A percentile compares a stretch with the other conserved stretches of the same genome.
Evolutionary conservation across 2,329 filamentous ascomycete species (phyloP).

Genomic region (Emergomyces pasteurianus): DNA sequence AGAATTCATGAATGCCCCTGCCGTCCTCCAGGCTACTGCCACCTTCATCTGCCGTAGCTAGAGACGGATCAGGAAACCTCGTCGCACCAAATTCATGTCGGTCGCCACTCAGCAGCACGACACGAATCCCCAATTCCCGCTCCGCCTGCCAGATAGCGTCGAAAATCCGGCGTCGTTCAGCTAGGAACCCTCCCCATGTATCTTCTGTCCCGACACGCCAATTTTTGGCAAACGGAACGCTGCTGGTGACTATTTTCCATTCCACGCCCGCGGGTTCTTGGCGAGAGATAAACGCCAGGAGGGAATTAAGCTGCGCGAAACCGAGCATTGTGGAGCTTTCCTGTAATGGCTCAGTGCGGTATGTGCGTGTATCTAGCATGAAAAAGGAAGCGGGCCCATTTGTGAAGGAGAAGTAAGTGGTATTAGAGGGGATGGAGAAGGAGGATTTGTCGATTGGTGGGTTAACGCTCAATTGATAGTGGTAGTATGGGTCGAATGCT

Average conservation of each 20-base stretch:
- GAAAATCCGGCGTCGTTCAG: constrained; percentile 65
- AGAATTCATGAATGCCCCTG: constrained; percentile 66
- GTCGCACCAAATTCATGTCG: constrained; percentile 96
- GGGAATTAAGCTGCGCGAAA: constrained; percentile 60
- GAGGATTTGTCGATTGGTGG: constrained; percentile 47
- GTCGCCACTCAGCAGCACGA: constrained; percentile 79
- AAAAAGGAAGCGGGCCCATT: constrained; percentile 92
- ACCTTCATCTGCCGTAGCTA: neutral
- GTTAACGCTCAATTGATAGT: constrained; percentile 78
- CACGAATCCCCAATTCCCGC: constrained; percentile 55
- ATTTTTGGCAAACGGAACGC: constrained; percentile 94
- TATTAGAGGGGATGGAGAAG: constrained; percentile 45
- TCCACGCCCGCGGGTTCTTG: constrained; percentile 65
- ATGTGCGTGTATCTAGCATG: constrained; percentile 81
- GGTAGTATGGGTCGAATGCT: constrained; percentile 71
- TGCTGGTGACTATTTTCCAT: constrained; percentile 89
- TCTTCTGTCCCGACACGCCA: constrained; percentile 82
- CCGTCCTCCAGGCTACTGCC: constrained; percentile 12
- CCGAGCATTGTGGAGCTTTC: constrained; percentile 80
- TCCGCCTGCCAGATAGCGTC: constrained; percentile 88
- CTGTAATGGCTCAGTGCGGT: constrained; percentile 47
- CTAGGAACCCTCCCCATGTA: constrained; percentile 87
- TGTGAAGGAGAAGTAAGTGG: constrained; percentile 79
- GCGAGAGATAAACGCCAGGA: constrained; percentile 62
- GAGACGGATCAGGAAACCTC: constrained; percentile 44